A percentile compares a stretch with the other conserved stretches of the same genome.
These are phyloP conservation scores for Ceratocystis huliohia DNA, from an alignment of 2,329 filamentous ascomycete species.

Conservation along the genomic window DNA sequence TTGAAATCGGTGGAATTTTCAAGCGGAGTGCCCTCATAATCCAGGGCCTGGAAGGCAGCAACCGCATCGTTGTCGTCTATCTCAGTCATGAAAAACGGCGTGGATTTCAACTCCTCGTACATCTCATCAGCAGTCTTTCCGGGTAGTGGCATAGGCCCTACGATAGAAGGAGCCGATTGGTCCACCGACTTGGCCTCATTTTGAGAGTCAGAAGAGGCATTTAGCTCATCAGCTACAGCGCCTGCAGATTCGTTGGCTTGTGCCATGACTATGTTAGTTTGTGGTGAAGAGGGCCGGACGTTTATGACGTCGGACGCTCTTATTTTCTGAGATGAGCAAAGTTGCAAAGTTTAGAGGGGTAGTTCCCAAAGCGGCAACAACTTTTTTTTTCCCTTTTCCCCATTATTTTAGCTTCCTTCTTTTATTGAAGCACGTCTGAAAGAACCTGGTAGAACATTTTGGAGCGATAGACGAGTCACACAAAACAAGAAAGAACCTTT, in stretches of 20 bases:
- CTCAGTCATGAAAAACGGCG: conserved; percentile 90
- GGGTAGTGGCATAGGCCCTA: conserved; percentile 27
- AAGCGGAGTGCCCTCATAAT: conserved; percentile 79
- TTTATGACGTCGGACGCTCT: not conserved
- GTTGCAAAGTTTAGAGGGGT: conserved; percentile 12
- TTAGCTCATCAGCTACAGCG: conserved; percentile 9
- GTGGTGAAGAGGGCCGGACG: not conserved
- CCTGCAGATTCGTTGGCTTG: conserved; percentile 6
- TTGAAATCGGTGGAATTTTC: conserved; percentile 80
- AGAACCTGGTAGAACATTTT: conserved; percentile 5
- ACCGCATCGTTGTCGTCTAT: conserved; percentile 74
- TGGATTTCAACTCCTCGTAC: conserved; percentile 44
- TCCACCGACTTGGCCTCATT: conserved; percentile 27
- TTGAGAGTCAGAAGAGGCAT: conserved; percentile 14
- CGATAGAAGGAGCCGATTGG: conserved; percentile 41
- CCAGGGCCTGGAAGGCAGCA: conserved; percentile 77
- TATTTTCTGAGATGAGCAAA: not conserved
- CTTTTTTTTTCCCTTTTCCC: not conserved
- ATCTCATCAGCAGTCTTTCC: conserved; percentile 44
- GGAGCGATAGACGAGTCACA: not conserved
- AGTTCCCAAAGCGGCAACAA: conserved; percentile 13
- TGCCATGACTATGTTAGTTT: not conserved
- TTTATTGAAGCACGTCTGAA: not conserved
- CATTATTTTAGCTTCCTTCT: conserved; percentile 1
- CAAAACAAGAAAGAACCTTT: no score